phyloP scores from a whole-genome alignment of 257 asterid species.

The Henckelia pumila region DNA sequence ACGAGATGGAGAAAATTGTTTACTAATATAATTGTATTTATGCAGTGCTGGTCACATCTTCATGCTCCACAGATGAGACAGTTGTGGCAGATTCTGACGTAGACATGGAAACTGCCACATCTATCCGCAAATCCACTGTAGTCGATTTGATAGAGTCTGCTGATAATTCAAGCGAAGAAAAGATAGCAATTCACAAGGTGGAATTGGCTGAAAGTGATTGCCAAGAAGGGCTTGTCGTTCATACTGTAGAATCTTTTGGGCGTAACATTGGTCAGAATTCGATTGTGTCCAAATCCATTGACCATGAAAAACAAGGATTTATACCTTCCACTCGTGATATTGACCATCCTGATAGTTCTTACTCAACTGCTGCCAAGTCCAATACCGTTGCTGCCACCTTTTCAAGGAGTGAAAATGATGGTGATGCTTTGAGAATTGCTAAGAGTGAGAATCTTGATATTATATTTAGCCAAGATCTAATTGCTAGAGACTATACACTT shows the following conservation, averaged over 20 bases:
- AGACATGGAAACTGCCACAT: conserved; percentile 75
- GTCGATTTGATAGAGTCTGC: conserved; percentile 39
- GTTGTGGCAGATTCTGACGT: conserved; percentile 93
- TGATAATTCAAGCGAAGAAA: conserved; percentile 44
- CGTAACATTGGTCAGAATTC: conserved; percentile 35
- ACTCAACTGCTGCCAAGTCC: conserved; percentile 25
- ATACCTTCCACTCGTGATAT: conserved; percentile 33
- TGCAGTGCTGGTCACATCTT: conserved; percentile 81
- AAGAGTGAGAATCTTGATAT: conserved; percentile 57
- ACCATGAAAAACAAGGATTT: conserved; percentile 36
- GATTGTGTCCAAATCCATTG: conserved; percentile 24
- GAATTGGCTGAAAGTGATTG: conserved; percentile 34
- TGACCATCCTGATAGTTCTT: conserved; percentile 25
- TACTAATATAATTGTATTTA: conserved; percentile 13
- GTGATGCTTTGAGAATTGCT: conserved; percentile 34
- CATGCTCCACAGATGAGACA: conserved; percentile 95
- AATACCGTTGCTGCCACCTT: conserved; percentile 24
- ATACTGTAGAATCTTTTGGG: conserved; percentile 37
- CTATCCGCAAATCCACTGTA: conserved; percentile 37
- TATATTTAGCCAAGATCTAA: conserved; percentile 75
- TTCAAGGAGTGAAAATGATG: conserved; percentile 35
- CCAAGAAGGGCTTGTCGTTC: conserved; percentile 31
- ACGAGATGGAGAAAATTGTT: too few relatives aligned
- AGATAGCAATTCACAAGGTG: conserved; percentile 24
- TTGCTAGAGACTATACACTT: conserved; percentile 51